phyloP scores from a whole-genome alignment of 2,329 filamentous ascomycete species.

The Didymella exigua region DNA sequence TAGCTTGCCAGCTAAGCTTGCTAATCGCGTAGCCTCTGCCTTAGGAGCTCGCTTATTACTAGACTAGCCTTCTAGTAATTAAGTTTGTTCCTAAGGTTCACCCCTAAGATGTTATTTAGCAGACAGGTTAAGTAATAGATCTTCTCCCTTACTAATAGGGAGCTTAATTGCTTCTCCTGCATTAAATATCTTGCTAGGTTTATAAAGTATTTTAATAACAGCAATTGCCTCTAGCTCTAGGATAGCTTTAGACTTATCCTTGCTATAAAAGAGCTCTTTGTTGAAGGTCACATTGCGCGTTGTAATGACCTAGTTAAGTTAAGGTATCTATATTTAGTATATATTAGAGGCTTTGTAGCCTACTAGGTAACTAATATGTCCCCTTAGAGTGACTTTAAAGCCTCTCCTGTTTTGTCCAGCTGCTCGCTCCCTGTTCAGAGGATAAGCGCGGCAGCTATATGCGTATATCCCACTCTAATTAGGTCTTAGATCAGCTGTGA shows the following conservation, averaged over 20 bases:
- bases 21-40: no score
- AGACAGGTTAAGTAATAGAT: no score
- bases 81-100: no score
- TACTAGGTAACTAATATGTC: background rate
- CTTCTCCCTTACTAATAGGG: no score
- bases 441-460: background rate
- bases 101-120: no score
- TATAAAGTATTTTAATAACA: no score
- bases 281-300: background rate
- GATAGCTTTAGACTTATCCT: background rate
- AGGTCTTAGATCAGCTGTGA: background rate
- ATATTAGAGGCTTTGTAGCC: background rate
- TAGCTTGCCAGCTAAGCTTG: no score
- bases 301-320: background rate
- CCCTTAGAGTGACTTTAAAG: background rate
- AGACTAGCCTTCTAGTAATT: no score
- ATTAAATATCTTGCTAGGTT: no score
- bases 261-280: background rate
- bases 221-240: no score
- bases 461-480: background rate
- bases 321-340: background rate
- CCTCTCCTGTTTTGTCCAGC: background rate
- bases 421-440: background rate
- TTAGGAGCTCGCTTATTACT: no score
- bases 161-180: no score